These are phyloP conservation scores for Beverwykella pulmonaria DNA, from an alignment of 495 filamentous ascomycete genomes.

Conservation along the genomic window DNA sequence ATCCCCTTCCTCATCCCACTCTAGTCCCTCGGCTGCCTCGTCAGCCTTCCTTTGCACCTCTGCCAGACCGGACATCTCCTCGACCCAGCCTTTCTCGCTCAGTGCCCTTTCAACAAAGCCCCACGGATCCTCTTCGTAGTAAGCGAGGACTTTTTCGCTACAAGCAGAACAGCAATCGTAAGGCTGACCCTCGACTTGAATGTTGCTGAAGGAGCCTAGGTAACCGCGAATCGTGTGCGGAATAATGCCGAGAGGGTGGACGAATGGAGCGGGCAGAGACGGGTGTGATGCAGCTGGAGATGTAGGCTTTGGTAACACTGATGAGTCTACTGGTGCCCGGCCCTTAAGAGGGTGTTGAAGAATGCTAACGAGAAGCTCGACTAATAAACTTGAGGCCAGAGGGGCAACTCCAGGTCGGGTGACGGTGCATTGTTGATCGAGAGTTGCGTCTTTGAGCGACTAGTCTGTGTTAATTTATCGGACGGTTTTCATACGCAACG, in stretches of 20 bases:
- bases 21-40: slow-evolving; percentile 61
- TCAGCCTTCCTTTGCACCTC: slow-evolving; percentile 88
- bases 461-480: slow-evolving; percentile 48
- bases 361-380: slow-evolving; percentile 84
- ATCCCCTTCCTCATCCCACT: slow-evolving; percentile 63
- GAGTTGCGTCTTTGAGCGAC: slow-evolving; percentile 89
- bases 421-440: slow-evolving; percentile 98
- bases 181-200: slow-evolving; percentile 75
- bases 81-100: slow-evolving; percentile 81
- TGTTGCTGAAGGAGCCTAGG: slow-evolving; percentile 80
- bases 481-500: background rate
- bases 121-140: slow-evolving; percentile 78
- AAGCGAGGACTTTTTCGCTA: slow-evolving; percentile 70
- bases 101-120: slow-evolving; percentile 85
- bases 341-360: slow-evolving; percentile 76
- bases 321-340: slow-evolving; percentile 57
- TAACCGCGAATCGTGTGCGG: slow-evolving; percentile 95
- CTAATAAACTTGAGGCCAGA: slow-evolving; percentile 88
- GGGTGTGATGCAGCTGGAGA: slow-evolving; percentile 31
- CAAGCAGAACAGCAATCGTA: slow-evolving; percentile 94
- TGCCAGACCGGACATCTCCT: slow-evolving; percentile 85
- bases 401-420: slow-evolving; percentile 90
- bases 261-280: slow-evolving; percentile 41
- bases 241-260: slow-evolving; percentile 79
- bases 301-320: slow-evolving; percentile 13